These are phyloP conservation scores for Parsonsia alboflavescens DNA, from an alignment of 257 asterid genomes.

Conservation along the genomic window DNA sequence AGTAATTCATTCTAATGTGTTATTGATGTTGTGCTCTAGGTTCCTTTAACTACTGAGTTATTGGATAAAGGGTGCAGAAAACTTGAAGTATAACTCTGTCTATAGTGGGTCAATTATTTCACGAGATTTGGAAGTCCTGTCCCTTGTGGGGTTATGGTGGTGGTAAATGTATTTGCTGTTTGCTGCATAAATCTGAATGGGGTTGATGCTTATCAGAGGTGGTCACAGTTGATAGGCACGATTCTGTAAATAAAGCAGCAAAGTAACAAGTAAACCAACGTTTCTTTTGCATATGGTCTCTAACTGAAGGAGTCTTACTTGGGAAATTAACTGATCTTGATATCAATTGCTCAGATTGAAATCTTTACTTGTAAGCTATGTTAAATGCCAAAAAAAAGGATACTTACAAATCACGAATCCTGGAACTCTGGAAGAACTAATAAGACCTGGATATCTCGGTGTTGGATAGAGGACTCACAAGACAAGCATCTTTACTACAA, in stretches of 20 bases:
- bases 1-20: background rate
- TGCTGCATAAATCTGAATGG: no score
- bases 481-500: conserved; percentile 27
- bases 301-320: background rate
- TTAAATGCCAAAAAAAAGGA: no score
- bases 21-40: background rate
- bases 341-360: background rate
- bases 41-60: no score
- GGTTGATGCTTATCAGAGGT: no score
- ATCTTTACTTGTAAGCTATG: background rate
- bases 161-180: no score
- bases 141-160: no score
- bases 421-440: conserved; percentile 66
- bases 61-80: no score
- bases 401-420: conserved; percentile 31
- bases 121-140: no score
- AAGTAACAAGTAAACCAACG: background rate
- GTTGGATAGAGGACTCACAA: conserved; percentile 40
- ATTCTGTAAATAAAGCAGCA: background rate
- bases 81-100: no score
- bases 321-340: background rate
- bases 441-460: conserved; percentile 69
- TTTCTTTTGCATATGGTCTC: no score
- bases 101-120: no score
- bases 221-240: background rate